Evolutionary conservation across 2,329 filamentous ascomycete genomes (phyloP).

Genomic region (Sporothrix pallida): DNA sequence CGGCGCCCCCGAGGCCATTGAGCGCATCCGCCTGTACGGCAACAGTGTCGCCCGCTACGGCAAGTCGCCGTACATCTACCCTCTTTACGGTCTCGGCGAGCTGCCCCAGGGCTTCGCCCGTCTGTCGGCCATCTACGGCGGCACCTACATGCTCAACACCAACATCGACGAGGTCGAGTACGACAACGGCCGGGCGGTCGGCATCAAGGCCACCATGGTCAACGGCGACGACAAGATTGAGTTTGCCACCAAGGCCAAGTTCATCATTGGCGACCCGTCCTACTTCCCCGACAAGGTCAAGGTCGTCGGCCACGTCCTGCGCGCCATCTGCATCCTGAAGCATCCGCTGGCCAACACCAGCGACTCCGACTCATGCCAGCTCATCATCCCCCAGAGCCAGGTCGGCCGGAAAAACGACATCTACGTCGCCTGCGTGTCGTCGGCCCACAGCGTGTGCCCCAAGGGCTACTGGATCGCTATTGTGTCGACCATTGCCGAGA

Average conservation of each 20-base stretch:
- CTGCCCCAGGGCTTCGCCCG: conserved; percentile 97
- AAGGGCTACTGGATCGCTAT: conserved; percentile 99
- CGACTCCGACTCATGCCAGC: conserved; percentile 85
- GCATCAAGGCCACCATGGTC: conserved; percentile 97
- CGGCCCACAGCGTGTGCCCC: conserved; percentile 96
- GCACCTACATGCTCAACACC: conserved; percentile 99
- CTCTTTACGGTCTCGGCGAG: conserved; percentile 94
- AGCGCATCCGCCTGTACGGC: conserved; percentile 93
- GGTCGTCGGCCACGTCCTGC: conserved; percentile 86
- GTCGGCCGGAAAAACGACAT: conserved; percentile 97
- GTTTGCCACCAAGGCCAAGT: conserved; percentile 94
- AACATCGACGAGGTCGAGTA: conserved; percentile 88
- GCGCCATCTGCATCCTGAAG: conserved; percentile 96
- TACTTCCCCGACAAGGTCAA: conserved; percentile 93
- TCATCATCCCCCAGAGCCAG: conserved; percentile 98
- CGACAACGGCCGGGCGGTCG: conserved; percentile 82
- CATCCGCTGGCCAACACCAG: conserved; percentile 91
- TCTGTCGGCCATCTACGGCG: conserved; percentile 96
- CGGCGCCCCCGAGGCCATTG: conserved; percentile 80
- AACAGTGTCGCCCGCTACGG: conserved; percentile 98
- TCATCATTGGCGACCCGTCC: conserved; percentile 93
- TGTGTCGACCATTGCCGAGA: conserved; percentile 95
- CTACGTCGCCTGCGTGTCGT: conserved; percentile 94
- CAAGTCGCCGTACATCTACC: conserved; percentile 99
- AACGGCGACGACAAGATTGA: conserved; percentile 84